Base-by-base conservation (phyloP, 148 eudicot genomes). In the Fagopyrum homotropicum region DNA sequence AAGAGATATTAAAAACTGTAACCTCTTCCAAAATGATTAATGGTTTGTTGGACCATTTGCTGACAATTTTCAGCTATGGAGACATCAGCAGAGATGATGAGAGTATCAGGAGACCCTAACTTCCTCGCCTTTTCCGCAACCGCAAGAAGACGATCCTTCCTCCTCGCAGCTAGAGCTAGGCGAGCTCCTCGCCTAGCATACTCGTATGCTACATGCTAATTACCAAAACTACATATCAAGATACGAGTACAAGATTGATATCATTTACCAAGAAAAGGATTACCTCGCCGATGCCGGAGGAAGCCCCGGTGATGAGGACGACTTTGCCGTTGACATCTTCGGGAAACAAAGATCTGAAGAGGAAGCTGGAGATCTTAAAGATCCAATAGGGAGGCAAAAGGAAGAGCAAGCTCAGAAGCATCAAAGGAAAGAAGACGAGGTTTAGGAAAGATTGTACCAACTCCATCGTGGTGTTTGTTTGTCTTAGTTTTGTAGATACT, bases 11-110 rank as follows among this genome's bases (percentile, higher is more conserved):
- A 22, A 35, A 5, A 5, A 35, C 1, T 35, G 40, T 9, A 68
- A 81, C 81, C 59, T 75, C 77, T 72, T 14, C 83, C 83, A 68
- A 77, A 81, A 64, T 75, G 78, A 52, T 71, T 63, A 43, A 81
- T 71, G 19, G 83, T 69, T 56, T 71, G 45, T 54, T 77, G 68
- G 22, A 81, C 72, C 19, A 78, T 48, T 51, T 49, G 73, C 16
- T 75, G 59, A 43, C 78, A 75, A 4, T 77, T 55, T 57, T 81
- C 76, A 12, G 10, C 71, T 7, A 26, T 77, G 14, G 77, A 80
- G 2, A 80, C 69, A 68, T 81, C 84, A 14, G 79, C 76, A 46
- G 73, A n/a, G 68, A 81, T 19, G 60, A 60, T 29, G 54, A 81
- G 43, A 7, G 78, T 80, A 63, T 78, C 73, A 0, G 84, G 81